Evolutionary conservation across 2,329 filamentous ascomycete genomes (phyloP).

Genomic region (Hymenoscyphus linearis): DNA sequence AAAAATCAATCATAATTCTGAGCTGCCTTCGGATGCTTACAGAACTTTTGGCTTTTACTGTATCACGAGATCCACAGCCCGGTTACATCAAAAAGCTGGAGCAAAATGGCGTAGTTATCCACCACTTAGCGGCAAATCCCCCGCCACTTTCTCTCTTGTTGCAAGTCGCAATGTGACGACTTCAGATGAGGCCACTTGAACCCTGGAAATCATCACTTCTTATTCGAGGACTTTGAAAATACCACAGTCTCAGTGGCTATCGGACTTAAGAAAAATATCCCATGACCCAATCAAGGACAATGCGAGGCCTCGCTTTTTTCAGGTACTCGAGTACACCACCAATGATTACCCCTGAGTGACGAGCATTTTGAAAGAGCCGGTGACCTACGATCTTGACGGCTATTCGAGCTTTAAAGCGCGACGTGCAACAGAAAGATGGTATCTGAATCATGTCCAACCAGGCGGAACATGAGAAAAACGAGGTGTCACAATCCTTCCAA

Average conservation of each 20-base stretch:
- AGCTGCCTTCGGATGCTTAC: too few relatives aligned
- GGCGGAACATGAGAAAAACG: background rate
- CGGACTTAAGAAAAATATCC: background rate
- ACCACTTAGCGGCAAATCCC: background rate
- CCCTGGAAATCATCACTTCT: background rate
- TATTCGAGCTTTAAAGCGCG: constrained; percentile 5
- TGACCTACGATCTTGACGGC: constrained; percentile 4
- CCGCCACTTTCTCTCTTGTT: background rate
- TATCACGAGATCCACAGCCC: background rate
- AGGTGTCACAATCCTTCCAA: background rate
- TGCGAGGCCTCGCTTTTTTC: constrained; percentile 1
- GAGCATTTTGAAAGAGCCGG: background rate
- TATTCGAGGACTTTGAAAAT: background rate
- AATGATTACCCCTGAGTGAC: constrained; percentile 3
- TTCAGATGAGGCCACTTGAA: background rate
- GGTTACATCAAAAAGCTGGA: background rate
- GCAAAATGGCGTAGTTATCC: background rate
- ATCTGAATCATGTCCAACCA: constrained; percentile 3
- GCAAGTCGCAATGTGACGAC: background rate
- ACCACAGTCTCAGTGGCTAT: background rate
- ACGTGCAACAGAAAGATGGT: constrained; percentile 3
- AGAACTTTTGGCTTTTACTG: background rate
- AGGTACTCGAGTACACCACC: background rate
- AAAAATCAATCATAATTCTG: too few relatives aligned
- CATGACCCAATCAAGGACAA: constrained; percentile 1